Conservation (phyloP, 495 filamentous ascomycete genomes). For the Aspergillus egyptiacus region DNA sequence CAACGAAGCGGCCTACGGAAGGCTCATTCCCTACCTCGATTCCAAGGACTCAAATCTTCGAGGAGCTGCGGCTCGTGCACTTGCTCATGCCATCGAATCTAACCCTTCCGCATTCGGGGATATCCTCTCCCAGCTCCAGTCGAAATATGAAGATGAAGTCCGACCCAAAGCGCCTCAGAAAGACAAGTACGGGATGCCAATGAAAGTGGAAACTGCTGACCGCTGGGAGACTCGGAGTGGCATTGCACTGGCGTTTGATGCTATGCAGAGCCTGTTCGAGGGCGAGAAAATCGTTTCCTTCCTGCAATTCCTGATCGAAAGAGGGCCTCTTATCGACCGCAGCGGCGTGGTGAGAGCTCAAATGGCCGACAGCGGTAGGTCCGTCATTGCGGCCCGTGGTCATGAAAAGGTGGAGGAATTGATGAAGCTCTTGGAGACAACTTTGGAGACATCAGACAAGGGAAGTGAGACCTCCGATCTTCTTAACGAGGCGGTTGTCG, state of each 20-base stretch:
- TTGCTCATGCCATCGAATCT: constrained; percentile 63
- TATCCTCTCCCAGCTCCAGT: constrained; percentile 56
- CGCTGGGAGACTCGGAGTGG: constrained; percentile 88
- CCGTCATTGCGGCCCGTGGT: constrained; percentile 72
- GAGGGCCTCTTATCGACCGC: constrained; percentile 75
- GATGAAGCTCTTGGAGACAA: constrained; percentile 84
- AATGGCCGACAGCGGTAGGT: constrained; percentile 89
- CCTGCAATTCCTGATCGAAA: constrained; percentile 75
- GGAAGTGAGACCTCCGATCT: constrained; percentile 70
- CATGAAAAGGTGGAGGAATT: constrained; percentile 76
- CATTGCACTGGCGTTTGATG: constrained; percentile 77
- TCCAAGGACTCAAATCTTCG: constrained; percentile 73
- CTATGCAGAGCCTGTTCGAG: constrained; percentile 64
- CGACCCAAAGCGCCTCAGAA: constrained; percentile 75
- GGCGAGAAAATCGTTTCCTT: constrained; percentile 66
- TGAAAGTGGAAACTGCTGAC: constrained; percentile 74
- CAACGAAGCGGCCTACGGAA: constrained; percentile 54
- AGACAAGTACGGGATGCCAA: constrained; percentile 89
- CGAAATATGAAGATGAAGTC: constrained; percentile 66
- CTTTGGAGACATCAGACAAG: constrained; percentile 74
- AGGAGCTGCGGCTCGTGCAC: constrained; percentile 71
- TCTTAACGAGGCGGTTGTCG: constrained; percentile 94
- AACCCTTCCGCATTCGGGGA: constrained; percentile 50
- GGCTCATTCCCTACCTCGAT: constrained; percentile 72
- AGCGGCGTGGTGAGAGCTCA: constrained; percentile 70